A percentile compares a stretch with the other conserved stretches of the same genome.
phyloP scores from a whole-genome alignment of 2,329 filamentous ascomycete genomes.

The Akanthomyces uredinophilus region DNA sequence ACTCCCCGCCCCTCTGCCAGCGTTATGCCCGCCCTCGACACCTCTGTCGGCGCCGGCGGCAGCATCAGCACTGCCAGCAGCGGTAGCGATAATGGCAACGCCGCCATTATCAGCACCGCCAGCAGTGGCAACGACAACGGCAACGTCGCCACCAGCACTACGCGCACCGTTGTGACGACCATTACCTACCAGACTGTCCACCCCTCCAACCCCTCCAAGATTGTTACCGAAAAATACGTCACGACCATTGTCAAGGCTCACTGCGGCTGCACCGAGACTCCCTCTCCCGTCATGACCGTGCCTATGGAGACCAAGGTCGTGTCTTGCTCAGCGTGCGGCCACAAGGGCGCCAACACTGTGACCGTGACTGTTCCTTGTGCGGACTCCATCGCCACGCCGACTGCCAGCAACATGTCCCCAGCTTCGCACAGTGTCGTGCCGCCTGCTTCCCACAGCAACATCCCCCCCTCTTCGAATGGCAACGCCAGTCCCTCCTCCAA shows the following conservation, averaged over 20 bases:
- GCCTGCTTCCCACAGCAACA: not conserved
- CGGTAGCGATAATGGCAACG: no score
- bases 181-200: conserved; percentile 13
- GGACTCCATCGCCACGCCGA: not conserved
- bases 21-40: not conserved
- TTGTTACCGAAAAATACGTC: not conserved
- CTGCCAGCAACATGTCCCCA: not conserved
- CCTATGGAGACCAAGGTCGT: conserved; percentile 13
- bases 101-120: not conserved
- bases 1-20: not conserved
- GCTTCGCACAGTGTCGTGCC: no score
- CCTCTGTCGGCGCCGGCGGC: no score
- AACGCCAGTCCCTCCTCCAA: not conserved
- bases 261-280: conserved; percentile 11
- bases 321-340: conserved; percentile 5
- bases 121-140: no score
- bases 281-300: not conserved
- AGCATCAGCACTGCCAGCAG: no score
- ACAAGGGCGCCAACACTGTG: not conserved
- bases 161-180: conserved; percentile 12
- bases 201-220: not conserved
- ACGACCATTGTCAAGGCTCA: conserved; percentile 11
- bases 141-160: not conserved
- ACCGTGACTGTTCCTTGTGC: conserved; percentile 8
- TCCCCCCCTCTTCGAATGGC: not conserved